These are phyloP conservation scores for Mortierella sp. DNA, from an alignment of 371 early-diverging fungal genomes.

Conservation along the genomic window DNA sequence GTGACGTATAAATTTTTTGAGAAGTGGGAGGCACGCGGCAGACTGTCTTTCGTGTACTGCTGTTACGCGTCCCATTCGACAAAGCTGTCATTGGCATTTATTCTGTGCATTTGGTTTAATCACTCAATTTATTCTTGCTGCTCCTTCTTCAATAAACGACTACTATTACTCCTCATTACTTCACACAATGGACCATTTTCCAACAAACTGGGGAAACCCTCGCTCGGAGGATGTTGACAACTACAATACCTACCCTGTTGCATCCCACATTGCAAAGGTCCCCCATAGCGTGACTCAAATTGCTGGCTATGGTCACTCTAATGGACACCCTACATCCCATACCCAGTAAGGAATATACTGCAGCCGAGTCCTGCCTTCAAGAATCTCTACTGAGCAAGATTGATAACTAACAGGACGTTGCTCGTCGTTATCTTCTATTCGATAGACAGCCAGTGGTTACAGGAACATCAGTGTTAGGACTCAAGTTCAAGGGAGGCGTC, in stretches of 20 bases:
- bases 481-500: slow-evolving; percentile 98
- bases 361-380: neutral
- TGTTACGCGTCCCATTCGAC: slow-evolving; percentile 15
- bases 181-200: slow-evolving; percentile 79
- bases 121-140: neutral
- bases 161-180: neutral
- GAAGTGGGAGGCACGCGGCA: too few species aligned
- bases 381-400: neutral
- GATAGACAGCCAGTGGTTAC: slow-evolving; percentile 91
- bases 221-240: slow-evolving; percentile 71
- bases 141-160: neutral
- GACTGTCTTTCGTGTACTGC: neutral
- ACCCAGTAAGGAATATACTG: slow-evolving; percentile 64
- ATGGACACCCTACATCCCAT: slow-evolving; percentile 67
- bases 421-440: neutral
- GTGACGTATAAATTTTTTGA: neutral
- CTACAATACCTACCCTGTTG: slow-evolving; percentile 72
- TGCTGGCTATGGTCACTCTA: slow-evolving; percentile 45
- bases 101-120: neutral
- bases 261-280: slow-evolving; percentile 48
- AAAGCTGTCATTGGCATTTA: neutral
- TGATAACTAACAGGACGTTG: neutral
- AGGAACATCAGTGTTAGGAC: slow-evolving; percentile 96
- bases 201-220: slow-evolving; percentile 87
- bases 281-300: slow-evolving; percentile 56